Evolutionary conservation across 2,329 filamentous ascomycete species (phyloP), one percentile per base, ranked within the genome.

Genomic region (Aurifilum marmelostoma): DNA sequence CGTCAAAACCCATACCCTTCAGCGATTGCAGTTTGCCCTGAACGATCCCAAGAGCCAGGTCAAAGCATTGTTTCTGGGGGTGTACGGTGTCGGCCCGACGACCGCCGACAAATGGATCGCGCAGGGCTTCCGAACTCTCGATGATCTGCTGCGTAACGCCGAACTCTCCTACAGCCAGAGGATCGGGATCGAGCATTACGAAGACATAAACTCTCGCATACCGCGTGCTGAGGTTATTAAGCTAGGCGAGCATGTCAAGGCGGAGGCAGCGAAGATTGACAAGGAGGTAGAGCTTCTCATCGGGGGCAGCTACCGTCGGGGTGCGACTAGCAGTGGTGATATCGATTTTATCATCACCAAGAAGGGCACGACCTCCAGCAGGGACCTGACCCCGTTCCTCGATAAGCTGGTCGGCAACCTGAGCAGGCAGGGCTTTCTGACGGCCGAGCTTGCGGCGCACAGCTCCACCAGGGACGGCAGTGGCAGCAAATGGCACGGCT

Each of bases 401-500:
- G 82, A 89, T 11, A 79, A 77, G 2, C 84, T 97, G 8, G 83
- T 97, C 0, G 83, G 83, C 0, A 77, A 79, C 0, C 85, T 98
- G 11, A 88, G 87, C 54, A 74, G 78, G 1, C 77, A 82, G 6
- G 85, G 82, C 0, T 97, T 97, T 74, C 83, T 97, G 4, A 90
- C 91, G 64, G 89, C 85, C 1, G 84, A 86, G 1, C 85, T 97
- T 11, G 90, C 92, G 0, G 85, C 86, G 8, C 81, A 85, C 39
- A 72, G 74, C 56, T 65, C 66, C 1, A 80, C 80, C n/a, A 81
- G 82, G 21, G 73, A 75, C 16, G 73, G 74, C 9, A 78, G 87
- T 29, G 91, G 91, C 0, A 91, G 89, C 32, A 97, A 96, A 80
- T 97, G 93, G 93, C 92, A 97, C 73, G 94, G 95, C 3, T 94